Base-by-base conservation (phyloP, 1,139 yeast species). In the Kodamaea ohmeri region DNA sequence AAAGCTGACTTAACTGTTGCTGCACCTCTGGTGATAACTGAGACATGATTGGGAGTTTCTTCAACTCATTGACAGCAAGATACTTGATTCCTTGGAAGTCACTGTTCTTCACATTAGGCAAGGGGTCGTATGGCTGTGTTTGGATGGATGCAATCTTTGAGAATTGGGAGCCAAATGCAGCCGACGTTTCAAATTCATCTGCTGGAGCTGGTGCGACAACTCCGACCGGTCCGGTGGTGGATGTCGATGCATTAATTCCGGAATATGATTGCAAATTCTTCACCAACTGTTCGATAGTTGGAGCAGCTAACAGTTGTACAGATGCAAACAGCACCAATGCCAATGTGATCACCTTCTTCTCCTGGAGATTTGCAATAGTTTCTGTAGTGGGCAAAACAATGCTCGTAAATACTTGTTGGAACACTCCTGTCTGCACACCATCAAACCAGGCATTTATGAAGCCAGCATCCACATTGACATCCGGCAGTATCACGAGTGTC, bases 91-190 rank as follows among this genome's bases (percentile, higher is more conserved):
- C 50, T 18, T 47, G 51, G 36, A 51, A 55, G 45, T 70, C 74
- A 38, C 61, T 70, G 48, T 52, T 67, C 35, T 58, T 60, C 7
- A 71, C 48, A 17, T 52, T 65, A 1, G 80, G 71, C 24, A 80
- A 60, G 2, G 97, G 96, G 58, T 92, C 97, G 48, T 76, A 73
- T 5, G 80, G 71, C 45, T 73, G 75, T 13, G 64, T 61, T 27
- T 76, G 70, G 34, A 90, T 80, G 2, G 87, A 75, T 2, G 76
- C 77, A 43, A 92, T 67, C 53, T 76, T 81, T 34, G 95, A 85
- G 60, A 78, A 92, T 36, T 81, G 79, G 0, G 96, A 83, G 2
- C 97, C 97, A 62, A 89, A 92, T 1, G 94, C 71, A 30, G 81
- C 80, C 32, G 81, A 87, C 32, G 74, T 60, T 44, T 82, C 89